Conservation (phyloP, 2,329 filamentous ascomycete species). For the Dactylella cylindrospora region DNA sequence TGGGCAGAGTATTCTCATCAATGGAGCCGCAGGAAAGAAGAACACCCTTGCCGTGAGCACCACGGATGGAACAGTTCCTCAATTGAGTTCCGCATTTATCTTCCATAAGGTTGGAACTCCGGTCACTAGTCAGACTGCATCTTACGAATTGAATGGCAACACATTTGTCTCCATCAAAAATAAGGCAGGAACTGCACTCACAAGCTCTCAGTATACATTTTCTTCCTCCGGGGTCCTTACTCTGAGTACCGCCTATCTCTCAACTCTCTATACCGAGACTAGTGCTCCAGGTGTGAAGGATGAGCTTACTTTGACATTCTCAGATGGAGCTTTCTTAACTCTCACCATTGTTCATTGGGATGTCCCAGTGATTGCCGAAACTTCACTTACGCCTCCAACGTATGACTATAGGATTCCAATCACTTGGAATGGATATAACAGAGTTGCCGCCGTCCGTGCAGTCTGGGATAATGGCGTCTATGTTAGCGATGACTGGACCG, state of each 20-base stretch:
- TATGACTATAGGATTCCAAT: slow-evolving; percentile 55
- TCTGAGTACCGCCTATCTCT: slow-evolving; percentile 54
- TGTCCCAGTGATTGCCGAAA: slow-evolving; percentile 52
- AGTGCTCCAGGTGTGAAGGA: slow-evolving; percentile 56
- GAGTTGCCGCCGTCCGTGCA: slow-evolving; percentile 59
- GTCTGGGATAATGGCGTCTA: slow-evolving; percentile 56
- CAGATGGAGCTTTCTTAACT: slow-evolving; percentile 55
- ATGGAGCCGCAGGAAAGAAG: slow-evolving; percentile 53
- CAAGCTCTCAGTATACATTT: slow-evolving; percentile 56
- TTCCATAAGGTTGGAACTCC: slow-evolving; percentile 53
- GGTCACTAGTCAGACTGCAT: slow-evolving; percentile 54
- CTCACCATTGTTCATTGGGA: slow-evolving; percentile 61
- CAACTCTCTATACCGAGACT: slow-evolving; percentile 54
- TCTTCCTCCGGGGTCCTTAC: slow-evolving; percentile 57
- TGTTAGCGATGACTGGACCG: slow-evolving; percentile 62
- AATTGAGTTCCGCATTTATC: slow-evolving; percentile 60
- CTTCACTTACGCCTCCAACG: slow-evolving; percentile 49
- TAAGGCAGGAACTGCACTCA: slow-evolving; percentile 52
- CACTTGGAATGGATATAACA: slow-evolving; percentile 58
- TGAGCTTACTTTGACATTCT: slow-evolving; percentile 60
- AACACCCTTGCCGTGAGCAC: slow-evolving; percentile 61
- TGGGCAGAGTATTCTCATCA: slow-evolving; percentile 56
- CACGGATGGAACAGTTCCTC: slow-evolving; percentile 55
- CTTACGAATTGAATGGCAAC: slow-evolving; percentile 61
- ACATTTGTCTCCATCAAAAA: slow-evolving; percentile 54